These are phyloP conservation scores for Xylaria flabelliformis DNA, from an alignment of 495 filamentous ascomycete genomes.

Conservation along the genomic window DNA sequence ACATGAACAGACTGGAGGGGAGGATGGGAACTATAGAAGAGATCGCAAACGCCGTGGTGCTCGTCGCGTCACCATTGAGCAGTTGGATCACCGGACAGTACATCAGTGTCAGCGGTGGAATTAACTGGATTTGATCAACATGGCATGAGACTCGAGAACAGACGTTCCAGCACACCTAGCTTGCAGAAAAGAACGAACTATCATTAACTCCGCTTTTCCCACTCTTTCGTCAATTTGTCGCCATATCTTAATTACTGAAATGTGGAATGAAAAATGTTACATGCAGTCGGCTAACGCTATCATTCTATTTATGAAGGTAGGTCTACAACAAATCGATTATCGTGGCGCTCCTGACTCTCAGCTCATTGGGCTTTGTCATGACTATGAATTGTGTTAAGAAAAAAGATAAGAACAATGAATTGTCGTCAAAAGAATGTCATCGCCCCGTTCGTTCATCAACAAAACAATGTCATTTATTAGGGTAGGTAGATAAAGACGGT, in stretches of 20 bases:
- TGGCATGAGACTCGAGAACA: not conserved
- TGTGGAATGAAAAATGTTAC: not conserved
- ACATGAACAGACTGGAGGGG: conserved; percentile 26
- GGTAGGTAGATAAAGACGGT: not conserved
- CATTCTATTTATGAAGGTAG: too few relatives aligned
- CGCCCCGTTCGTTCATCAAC: not conserved
- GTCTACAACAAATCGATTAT: too few relatives aligned
- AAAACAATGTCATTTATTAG: not conserved
- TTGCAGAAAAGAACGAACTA: not conserved
- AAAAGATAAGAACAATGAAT: not conserved
- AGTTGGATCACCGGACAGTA: conserved; percentile 58
- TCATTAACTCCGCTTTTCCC: not conserved
- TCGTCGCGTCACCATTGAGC: conserved; percentile 51
- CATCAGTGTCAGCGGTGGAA: conserved; percentile 55
- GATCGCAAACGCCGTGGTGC: conserved; percentile 54
- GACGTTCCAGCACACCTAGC: not conserved
- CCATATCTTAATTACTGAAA: not conserved
- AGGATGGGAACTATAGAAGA: conserved; percentile 40
- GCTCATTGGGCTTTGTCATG: not conserved
- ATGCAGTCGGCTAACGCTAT: too few relatives aligned
- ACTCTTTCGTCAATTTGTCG: not conserved
- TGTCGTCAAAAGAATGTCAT: conserved; percentile 7
- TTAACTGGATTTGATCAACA: conserved; percentile 26
- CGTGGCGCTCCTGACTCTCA: too few relatives aligned
- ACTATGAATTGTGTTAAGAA: not conserved